Conservation (phyloP, 371 early-diverging fungal genomes). For the Rhizopus delemar region DNA sequence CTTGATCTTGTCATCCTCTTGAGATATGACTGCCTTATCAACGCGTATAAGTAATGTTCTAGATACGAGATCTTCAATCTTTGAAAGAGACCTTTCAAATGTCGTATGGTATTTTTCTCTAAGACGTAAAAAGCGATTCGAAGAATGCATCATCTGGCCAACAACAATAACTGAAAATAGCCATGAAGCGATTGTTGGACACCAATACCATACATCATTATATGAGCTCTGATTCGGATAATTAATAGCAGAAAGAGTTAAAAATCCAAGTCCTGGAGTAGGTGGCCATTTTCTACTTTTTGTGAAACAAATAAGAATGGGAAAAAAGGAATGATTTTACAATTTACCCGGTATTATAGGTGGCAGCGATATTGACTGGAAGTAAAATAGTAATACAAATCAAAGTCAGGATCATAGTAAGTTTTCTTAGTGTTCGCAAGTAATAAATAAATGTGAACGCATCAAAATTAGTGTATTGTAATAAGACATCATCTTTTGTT, state of each 20-base stretch:
- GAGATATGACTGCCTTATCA: not conserved
- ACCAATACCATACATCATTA: slow-evolving; percentile 50
- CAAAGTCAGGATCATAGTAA: slow-evolving; percentile 56
- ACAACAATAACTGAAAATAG: slow-evolving; percentile 51
- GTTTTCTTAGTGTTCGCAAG: slow-evolving; percentile 53
- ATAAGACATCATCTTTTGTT: slow-evolving; percentile 60
- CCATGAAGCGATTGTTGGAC: slow-evolving; percentile 61
- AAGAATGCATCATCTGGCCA: slow-evolving; percentile 48
- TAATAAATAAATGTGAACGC: slow-evolving; percentile 78
- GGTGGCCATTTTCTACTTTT: slow-evolving; percentile 54
- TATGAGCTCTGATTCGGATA: slow-evolving; percentile 16
- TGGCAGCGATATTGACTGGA: slow-evolving; percentile 62
- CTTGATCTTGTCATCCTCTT: slow-evolving; percentile 1
- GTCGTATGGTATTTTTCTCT: slow-evolving; percentile 47
- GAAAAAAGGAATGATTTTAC: not conserved
- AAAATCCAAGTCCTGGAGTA: slow-evolving; percentile 31
- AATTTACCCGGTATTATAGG: slow-evolving; percentile 39
- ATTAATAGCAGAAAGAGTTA: slow-evolving; percentile 41
- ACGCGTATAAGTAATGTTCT: slow-evolving; percentile 22
- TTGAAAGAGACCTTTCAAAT: slow-evolving; percentile 35
- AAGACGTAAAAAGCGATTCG: slow-evolving; percentile 49
- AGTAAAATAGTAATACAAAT: slow-evolving; percentile 60
- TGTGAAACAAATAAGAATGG: slow-evolving; percentile 20
- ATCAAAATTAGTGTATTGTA: slow-evolving; percentile 73
- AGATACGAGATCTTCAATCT: slow-evolving; percentile 9